A percentile compares a stretch with the other conserved stretches of the same genome.
Evolutionary conservation across 2,329 filamentous ascomycete species (phyloP).

Genomic region (Fusarium sp.): DNA sequence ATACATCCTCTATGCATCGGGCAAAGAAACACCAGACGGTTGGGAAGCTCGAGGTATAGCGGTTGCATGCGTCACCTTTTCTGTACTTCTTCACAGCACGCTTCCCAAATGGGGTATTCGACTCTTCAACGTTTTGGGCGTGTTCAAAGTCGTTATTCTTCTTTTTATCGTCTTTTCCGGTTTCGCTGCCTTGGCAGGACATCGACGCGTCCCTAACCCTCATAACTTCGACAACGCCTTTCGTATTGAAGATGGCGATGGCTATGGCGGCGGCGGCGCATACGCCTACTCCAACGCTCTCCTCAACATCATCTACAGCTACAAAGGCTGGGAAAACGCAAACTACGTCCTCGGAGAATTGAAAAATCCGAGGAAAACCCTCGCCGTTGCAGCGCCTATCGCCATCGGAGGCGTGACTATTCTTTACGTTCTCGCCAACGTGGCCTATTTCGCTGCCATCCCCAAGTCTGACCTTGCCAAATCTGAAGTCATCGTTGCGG

Average conservation of each 20-base stretch:
- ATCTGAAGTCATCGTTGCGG: conserved; percentile 70
- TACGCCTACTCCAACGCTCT: conserved; percentile 68
- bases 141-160: conserved; percentile 70
- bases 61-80: conserved; percentile 65
- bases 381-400: conserved; percentile 66
- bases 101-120: conserved; percentile 68
- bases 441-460: conserved; percentile 73
- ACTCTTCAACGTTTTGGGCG: conserved; percentile 67
- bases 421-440: conserved; percentile 71
- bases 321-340: conserved; percentile 73
- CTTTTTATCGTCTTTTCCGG: conserved; percentile 71
- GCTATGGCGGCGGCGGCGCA: conserved; percentile 60
- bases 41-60: conserved; percentile 69
- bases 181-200: conserved; percentile 66
- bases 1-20: conserved; percentile 67
- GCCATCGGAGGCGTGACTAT: conserved; percentile 69
- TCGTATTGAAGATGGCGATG: conserved; percentile 54
- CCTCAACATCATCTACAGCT: conserved; percentile 69
- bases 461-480: conserved; percentile 67
- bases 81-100: conserved; percentile 62
- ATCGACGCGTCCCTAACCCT: conserved; percentile 59
- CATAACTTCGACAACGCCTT: conserved; percentile 70
- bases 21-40: conserved; percentile 58
- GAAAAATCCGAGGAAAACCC: conserved; percentile 64
- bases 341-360: conserved; percentile 71